phyloP scores from a whole-genome alignment of 768 basidiomycete genomes.

The Clavulina sp. region DNA sequence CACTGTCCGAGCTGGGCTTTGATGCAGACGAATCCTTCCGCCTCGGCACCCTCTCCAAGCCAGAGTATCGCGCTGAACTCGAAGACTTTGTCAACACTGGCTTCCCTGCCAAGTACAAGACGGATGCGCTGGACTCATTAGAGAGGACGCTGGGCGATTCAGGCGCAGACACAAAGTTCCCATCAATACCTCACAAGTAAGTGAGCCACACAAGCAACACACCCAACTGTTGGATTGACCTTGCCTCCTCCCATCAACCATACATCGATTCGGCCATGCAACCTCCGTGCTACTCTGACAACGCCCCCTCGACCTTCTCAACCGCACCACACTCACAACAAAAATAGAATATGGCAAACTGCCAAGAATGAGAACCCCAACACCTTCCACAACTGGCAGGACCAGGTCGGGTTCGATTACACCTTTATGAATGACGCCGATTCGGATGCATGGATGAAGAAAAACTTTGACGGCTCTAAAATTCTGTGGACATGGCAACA shows the following conservation, averaged over 20 bases:
- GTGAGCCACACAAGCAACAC: no score
- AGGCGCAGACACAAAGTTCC: background rate
- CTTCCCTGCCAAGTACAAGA: constrained; percentile 1
- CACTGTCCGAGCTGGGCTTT: constrained; percentile 1
- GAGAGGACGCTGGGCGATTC: background rate
- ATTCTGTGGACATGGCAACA: constrained; percentile 4
- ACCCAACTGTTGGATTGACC: no score
- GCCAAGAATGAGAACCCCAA: background rate
- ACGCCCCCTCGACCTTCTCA: no score
- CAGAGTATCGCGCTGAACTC: background rate
- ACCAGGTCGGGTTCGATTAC: constrained; percentile 1
- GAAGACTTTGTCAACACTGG: constrained; percentile 1
- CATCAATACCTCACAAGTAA: background rate
- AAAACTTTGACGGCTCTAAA: background rate
- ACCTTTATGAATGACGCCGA: constrained; percentile 2
- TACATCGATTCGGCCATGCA: no score
- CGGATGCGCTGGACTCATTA: background rate
- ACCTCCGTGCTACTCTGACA: no score
- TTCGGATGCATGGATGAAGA: constrained; percentile 2
- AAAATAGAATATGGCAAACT: constrained; percentile 6
- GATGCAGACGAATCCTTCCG: constrained; percentile 3
- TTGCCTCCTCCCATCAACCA: no score
- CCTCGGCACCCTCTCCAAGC: background rate
- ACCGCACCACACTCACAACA: no score
- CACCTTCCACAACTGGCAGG: background rate